Base-by-base conservation (phyloP, 306 rosid species). In the Medicago ruthenica region DNA sequence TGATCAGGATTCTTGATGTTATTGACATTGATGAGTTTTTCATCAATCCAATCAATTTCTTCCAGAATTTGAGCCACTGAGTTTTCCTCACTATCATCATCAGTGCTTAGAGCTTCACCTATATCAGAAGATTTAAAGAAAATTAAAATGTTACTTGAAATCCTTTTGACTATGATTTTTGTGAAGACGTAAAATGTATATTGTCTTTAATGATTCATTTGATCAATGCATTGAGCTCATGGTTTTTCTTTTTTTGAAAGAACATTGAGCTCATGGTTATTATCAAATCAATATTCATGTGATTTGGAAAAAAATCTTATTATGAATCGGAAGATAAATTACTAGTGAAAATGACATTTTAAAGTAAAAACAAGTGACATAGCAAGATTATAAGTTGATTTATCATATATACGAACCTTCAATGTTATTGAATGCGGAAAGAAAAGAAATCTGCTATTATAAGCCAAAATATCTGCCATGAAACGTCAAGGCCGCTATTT, bases 1-100 rank as follows among this genome's bases (percentile, higher is more conserved):
- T 85, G 92, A 59, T 89, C 92, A 67, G 91, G 89, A 83, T 89
- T 85, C 67, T 76, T 82, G 64, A 48, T 79, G 68, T 84, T 77
- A 45, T 10, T 76, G 58, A 72, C 44, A 44, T 79, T 50, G 74
- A 71, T 45, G 67, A 76, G 36, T 68, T 91, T 86, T 71, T 81
- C 83, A 7, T 72, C 76, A 72, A 37, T 75, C 79, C 67, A 24
- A 45, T 85, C 85, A 37, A 63, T 63, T 71, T 73, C 68, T 60
- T 58, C 85, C n/a, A 82, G 79, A 63, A 70, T 85, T 81, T 79
- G 88, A 79, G 76, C 45, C 67, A 83, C 73, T 72, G 78, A 69
- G 41, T 21, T 82, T 82, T 75, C 82, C 73, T 83, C 90, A 54
- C 39, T 81, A 12, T 80, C 88, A 17, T 74, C 82, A 47, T 79